Evolutionary conservation across 371 early-diverging fungal genomes (phyloP), one percentile per base, ranked within the genome.

Genomic region (Mucor irregularis): DNA sequence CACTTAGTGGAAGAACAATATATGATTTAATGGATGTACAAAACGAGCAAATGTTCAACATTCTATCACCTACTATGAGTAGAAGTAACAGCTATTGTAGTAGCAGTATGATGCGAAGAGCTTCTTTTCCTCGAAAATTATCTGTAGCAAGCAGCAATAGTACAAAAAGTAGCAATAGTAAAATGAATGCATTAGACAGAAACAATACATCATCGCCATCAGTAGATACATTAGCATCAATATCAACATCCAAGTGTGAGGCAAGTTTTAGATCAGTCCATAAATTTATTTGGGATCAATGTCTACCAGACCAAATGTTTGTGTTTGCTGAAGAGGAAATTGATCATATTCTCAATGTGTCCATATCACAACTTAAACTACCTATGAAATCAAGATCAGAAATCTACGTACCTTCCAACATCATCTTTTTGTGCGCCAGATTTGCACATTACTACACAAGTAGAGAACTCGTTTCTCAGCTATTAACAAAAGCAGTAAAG

Each of bases 271-370:
- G 60, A 48, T 73, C 76, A 1, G 65, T 72, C 26, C 74, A 80
- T 30, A 77, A 82, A 42, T 93, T 92, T 72, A 68, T 81, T n/a
- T 94, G 89, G 90, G 85, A 87, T 39, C 74, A 68, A 33, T 90
- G 93, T 67, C 73, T 81, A 34, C 87, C 86, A 4, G 88, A 92
- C 69, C 94, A 93, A 70, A 94, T 94, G 94, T 89, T 93, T 76
- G 96, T 94, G 6, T 92, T 95, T 71, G 84, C 88, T 24, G 80
- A 80, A 50, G 69, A 74, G 16, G 79, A 88, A 9, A 65, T 92
- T 28, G 78, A 82, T 6, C 82, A 81, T 48, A 83, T 96, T 28
- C 70, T 96, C 21, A 72, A 87, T 37, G 80, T 84, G 0, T 77
- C 89, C 16, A 81, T 93, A 42, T 77, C 72, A 8, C 68, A 78